Base-by-base conservation (phyloP, 192 early-diverging fungal genomes). In the Rhizophlyctis rosea region DNA sequence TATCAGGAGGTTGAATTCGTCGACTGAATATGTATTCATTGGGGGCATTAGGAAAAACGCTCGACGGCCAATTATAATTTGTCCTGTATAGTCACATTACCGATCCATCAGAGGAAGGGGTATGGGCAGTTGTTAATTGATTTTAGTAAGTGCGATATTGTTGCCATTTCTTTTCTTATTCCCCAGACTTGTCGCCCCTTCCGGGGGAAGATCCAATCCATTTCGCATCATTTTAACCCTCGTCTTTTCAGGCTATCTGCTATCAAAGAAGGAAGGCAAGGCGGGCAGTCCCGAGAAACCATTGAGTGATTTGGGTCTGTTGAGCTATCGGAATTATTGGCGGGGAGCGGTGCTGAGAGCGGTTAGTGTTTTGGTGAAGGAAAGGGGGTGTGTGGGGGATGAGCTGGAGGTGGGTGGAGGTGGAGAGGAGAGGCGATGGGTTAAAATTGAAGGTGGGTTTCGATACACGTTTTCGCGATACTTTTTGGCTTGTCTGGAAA, bases 51-150 rank as follows among this genome's bases (percentile, higher is more conserved):
- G 91, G 95, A 98, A 74, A 97, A 96, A 62, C 69, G 84, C 4
- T 93, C 93, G 0, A 76, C 87, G 13, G 89, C 91, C 30, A 86
- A 86, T 57, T 91, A 94, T 70, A 97, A 97, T 57, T 64, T 98
- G n/a, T 93, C 95, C 0, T 98, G 96, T 70, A 97, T 98, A 32
- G 67, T 97, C 57, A 88, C 91, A 13, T 72, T 98, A 1, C 96
- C 96, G 16, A 88, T 91, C 14, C 88, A 87, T 64, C 95, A 95
- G 61, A 78, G 91, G 34, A 93, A 93, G 68, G 92, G 89, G n/a
- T 94, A 94, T 63, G 95, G 95, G 3, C 85, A 89, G 55, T 68
- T 95, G 36, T 72, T 98, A 27, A 97, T 98, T 53, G 94, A 96
- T 61, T 87, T 96, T 44, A 97, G 95, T 91, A 80, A 81, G 87